phyloP scores from a whole-genome alignment of 805 yeast genomes.

The Candida railenensis region DNA sequence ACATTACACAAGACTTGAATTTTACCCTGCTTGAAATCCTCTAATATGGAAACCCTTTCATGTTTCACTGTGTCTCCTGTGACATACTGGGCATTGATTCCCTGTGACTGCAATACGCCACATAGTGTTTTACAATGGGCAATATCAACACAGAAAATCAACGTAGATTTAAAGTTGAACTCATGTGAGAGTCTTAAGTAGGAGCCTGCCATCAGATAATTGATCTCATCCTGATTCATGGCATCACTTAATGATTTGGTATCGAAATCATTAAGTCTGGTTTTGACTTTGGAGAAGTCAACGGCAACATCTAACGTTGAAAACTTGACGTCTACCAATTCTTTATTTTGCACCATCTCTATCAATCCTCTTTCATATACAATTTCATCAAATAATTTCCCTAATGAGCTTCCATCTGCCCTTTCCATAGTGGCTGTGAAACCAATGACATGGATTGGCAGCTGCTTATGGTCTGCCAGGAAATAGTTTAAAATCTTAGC shows the following conservation, averaged over 20 bases:
- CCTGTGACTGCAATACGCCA: slow-evolving; percentile 51
- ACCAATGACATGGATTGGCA: slow-evolving; percentile 64
- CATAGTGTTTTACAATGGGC: slow-evolving; percentile 60
- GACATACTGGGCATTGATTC: slow-evolving; percentile 69
- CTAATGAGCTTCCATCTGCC: slow-evolving; percentile 64
- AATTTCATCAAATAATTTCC: slow-evolving; percentile 64
- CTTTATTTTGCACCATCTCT: slow-evolving; percentile 66
- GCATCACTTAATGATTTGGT: slow-evolving; percentile 48
- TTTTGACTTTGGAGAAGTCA: slow-evolving; percentile 36
- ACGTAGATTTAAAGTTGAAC: slow-evolving; percentile 53
- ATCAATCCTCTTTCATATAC: slow-evolving; percentile 66
- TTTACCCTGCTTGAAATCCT: slow-evolving; percentile 59
- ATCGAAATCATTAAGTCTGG: slow-evolving; percentile 53
- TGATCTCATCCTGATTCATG: slow-evolving; percentile 54
- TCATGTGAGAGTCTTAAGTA: slow-evolving; percentile 37
- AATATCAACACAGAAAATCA: slow-evolving; percentile 77
- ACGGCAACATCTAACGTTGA: slow-evolving; percentile 52
- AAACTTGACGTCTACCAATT: slow-evolving; percentile 69
- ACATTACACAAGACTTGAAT: slow-evolving; percentile 81
- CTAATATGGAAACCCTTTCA: slow-evolving; percentile 52
- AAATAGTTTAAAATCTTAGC: slow-evolving; percentile 57
- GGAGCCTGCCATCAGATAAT: slow-evolving; percentile 56
- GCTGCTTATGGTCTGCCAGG: slow-evolving; percentile 38
- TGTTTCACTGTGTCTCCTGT: slow-evolving; percentile 60
- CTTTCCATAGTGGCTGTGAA: slow-evolving; percentile 87